Conservation (phyloP, 805 yeast genomes). For the Candida boleticola region DNA sequence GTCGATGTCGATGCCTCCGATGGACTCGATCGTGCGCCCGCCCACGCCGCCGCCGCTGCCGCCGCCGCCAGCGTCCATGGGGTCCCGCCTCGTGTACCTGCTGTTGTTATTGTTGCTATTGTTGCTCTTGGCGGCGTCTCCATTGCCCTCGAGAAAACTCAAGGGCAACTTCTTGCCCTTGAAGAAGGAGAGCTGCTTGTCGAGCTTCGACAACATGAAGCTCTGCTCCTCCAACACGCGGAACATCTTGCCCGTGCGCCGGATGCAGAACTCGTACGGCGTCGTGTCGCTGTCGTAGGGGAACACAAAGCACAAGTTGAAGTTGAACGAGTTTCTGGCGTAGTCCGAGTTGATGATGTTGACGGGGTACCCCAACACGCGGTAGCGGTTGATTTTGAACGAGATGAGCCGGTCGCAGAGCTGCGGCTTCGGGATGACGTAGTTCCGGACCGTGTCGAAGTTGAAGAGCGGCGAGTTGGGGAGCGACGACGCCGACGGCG, state of each 20-base stretch:
- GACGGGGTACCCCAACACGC: constrained; percentile 87
- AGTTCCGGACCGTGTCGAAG: constrained; percentile 85
- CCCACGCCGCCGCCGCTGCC: neutral
- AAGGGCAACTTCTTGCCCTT: constrained; percentile 13
- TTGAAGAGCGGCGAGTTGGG: constrained; percentile 45
- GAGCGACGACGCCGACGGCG: neutral
- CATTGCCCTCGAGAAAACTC: neutral
- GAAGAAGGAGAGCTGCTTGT: constrained; percentile 40
- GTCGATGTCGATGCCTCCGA: constrained; percentile 4
- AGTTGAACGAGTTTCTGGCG: constrained; percentile 87
- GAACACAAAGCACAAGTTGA: constrained; percentile 91
- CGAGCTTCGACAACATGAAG: constrained; percentile 60
- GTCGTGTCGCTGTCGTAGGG: constrained; percentile 76
- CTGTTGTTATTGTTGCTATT: neutral
- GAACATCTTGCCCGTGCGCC: constrained; percentile 84
- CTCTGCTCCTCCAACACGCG: constrained; percentile 88
- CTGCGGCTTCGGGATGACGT: constrained; percentile 90
- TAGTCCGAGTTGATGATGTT: constrained; percentile 71
- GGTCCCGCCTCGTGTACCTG: constrained; percentile 4
- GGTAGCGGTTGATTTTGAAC: constrained; percentile 63
- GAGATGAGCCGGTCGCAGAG: constrained; percentile 81
- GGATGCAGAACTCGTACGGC: constrained; percentile 83
- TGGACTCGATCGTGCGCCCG: neutral
- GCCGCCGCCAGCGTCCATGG: neutral
- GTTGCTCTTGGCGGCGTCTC: neutral